Evolutionary conservation across 306 rosid genomes (phyloP).

Genomic region (Begonia loranthoides): DNA sequence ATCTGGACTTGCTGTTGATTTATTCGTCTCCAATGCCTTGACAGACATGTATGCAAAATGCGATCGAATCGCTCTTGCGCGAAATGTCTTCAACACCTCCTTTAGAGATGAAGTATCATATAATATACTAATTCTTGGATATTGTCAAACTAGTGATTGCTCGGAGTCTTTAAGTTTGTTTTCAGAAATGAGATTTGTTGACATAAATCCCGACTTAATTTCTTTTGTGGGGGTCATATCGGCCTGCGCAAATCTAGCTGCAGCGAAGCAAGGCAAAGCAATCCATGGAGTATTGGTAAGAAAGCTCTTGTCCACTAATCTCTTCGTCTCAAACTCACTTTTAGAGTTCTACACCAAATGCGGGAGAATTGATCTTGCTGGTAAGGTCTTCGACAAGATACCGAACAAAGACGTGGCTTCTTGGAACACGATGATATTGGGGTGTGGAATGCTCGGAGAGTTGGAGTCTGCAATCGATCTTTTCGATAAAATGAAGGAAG

Average conservation of each 20-base stretch:
- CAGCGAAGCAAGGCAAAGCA: constrained; percentile 68
- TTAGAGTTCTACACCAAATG: constrained; percentile 79
- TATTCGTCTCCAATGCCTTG: constrained; percentile 70
- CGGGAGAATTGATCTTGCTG: constrained; percentile 58
- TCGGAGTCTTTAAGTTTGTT: constrained; percentile 50
- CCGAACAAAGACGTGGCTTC: constrained; percentile 58
- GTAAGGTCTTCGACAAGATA: constrained; percentile 50
- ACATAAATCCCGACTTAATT: constrained; percentile 46
- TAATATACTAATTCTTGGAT: constrained; percentile 62
- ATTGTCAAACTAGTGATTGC: constrained; percentile 52
- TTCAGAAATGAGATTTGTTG: constrained; percentile 49
- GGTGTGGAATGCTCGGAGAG: constrained; percentile 79
- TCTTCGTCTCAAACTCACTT: constrained; percentile 57
- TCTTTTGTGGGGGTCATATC: constrained; percentile 71
- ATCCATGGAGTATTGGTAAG: constrained; percentile 52
- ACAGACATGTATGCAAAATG: constrained; percentile 81
- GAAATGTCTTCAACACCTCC: constrained; percentile 48
- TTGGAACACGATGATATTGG: constrained; percentile 96
- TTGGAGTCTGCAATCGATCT: constrained; percentile 45
- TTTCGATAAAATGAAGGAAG: constrained; percentile 62
- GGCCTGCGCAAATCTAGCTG: constrained; percentile 69
- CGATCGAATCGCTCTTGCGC: constrained; percentile 44
- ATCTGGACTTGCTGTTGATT: constrained; percentile 30
- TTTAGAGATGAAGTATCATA: constrained; percentile 55
- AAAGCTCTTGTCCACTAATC: constrained; percentile 40